phyloP scores from a whole-genome alignment of 2,329 filamentous ascomycete species.

The Parastagonospora nodorum region DNA sequence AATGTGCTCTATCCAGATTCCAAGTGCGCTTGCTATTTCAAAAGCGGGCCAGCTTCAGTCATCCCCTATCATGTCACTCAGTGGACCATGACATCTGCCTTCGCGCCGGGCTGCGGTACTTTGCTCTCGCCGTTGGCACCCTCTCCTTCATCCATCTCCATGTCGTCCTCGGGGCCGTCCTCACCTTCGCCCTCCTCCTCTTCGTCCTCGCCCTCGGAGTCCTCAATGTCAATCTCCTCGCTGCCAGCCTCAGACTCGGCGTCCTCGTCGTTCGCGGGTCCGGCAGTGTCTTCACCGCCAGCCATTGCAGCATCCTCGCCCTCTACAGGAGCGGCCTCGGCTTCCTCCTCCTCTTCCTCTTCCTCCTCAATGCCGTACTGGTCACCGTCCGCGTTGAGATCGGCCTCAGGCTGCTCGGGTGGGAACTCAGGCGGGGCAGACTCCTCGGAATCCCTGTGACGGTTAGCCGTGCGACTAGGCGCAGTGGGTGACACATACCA shows the following conservation, averaged over 20 bases:
- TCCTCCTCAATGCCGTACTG: slow-evolving; percentile 88
- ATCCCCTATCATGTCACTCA: slow-evolving; percentile 16
- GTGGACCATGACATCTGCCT: slow-evolving; percentile 49
- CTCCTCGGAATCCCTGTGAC: slow-evolving; percentile 90
- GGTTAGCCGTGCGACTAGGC: slow-evolving; percentile 20
- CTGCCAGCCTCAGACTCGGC: slow-evolving; percentile 74
- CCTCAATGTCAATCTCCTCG: slow-evolving; percentile 80
- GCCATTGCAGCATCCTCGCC: slow-evolving; percentile 78
- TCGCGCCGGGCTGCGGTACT: slow-evolving; percentile 26
- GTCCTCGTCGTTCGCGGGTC: slow-evolving; percentile 64
- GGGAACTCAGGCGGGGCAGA: slow-evolving; percentile 95
- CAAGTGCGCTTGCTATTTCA: not conserved
- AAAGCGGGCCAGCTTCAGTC: not conserved
- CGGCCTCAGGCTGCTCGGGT: slow-evolving; percentile 95
- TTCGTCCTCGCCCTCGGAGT: slow-evolving; percentile 73
- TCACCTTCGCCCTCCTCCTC: slow-evolving; percentile 67
- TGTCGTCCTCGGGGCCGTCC: slow-evolving; percentile 53
- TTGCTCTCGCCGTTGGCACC: slow-evolving; percentile 44
- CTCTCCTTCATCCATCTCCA: slow-evolving; percentile 63
- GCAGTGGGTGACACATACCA: slow-evolving; percentile 66
- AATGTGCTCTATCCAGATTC: not conserved
- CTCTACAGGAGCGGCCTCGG: slow-evolving; percentile 53
- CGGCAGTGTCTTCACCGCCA: slow-evolving; percentile 63
- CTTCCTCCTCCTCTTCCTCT: slow-evolving; percentile 72
- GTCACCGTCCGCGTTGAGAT: slow-evolving; percentile 80